Percentiles rank a stretch among this genome's conserved stretches.
Evolutionary conservation across 192 early-diverging fungal genomes (phyloP).

Genomic region (Coemansia sp.): DNA sequence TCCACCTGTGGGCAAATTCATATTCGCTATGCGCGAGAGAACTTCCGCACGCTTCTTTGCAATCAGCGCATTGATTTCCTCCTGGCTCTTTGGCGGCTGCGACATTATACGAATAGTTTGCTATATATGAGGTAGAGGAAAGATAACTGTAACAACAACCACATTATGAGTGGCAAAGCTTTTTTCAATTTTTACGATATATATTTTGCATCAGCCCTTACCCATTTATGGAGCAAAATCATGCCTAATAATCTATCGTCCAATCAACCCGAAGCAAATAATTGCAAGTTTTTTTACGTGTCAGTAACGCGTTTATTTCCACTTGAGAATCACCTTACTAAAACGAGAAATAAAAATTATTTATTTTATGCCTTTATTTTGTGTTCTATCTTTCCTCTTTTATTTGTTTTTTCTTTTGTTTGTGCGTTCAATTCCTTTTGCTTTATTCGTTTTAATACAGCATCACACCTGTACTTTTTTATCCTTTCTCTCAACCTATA

Average conservation of each 20-base stretch:
- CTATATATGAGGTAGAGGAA: too few relatives aligned
- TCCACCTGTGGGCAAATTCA: slow-evolving; percentile 41
- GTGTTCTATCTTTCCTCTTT: background rate
- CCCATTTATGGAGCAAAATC: background rate
- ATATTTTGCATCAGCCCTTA: too few relatives aligned
- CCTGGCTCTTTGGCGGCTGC: slow-evolving; percentile 3
- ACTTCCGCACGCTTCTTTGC: slow-evolving; percentile 66
- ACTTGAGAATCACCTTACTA: background rate
- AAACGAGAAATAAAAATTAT: background rate
- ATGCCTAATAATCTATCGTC: background rate
- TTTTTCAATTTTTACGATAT: too few relatives aligned
- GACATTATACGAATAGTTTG: background rate
- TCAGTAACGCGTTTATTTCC: background rate
- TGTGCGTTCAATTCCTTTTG: slow-evolving; percentile 3
- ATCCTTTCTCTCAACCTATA: background rate
- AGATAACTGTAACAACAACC: too few relatives aligned
- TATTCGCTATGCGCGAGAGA: slow-evolving; percentile 64
- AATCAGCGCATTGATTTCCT: slow-evolving; percentile 45
- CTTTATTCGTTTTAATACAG: slow-evolving; percentile 8
- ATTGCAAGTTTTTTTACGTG: background rate
- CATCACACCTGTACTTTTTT: slow-evolving; percentile 4
- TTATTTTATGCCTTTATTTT: background rate
- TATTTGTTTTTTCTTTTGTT: background rate
- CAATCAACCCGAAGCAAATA: too few relatives aligned
- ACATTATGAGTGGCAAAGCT: too few relatives aligned